Evolutionary conservation across 192 early-diverging fungal species (phyloP), one percentile per base, ranked within the genome.

Genomic region (Helicostylum pulchrum): DNA sequence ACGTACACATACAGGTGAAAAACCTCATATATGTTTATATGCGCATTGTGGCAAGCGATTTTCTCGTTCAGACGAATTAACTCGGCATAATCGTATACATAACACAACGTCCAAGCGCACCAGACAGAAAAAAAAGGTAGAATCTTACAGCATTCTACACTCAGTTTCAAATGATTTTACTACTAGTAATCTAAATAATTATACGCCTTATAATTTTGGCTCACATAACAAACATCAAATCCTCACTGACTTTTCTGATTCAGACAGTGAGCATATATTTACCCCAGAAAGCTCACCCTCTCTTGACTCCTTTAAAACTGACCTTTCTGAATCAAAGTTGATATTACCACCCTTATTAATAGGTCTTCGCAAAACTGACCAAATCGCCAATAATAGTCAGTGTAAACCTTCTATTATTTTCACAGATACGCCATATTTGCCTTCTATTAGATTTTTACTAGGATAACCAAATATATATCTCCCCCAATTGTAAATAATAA

Each of bases 1-100:
- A 49, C 85, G 91, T 51, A 89, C 90, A 8, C 94, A 96, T 70
- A 93, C 91, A 7, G 90, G 91, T 31, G 85, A 85, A 59, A 90
- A 87, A 59, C 94, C 94, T 14, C 93, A 90, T 70, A 74, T 73
- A 17, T 96, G 94, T 71, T 68, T 73, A 0, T 77, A 86, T 15
- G 23, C 46, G 8, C 72, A 75, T 15, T 95, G 93, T 63, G 81
- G 77, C 48, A 90, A 90, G 77, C 79, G 83, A 7, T 95, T 95
- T 72, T 87, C 89, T 30, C 85, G 93, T 17, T 84, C 88, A 3
- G 92, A 94, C 57, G 89, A 94, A 64, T 61, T 88, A 19, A 80
- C 78, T 9, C 60, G 78, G 30, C 78, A 80, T 52, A 65, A 65
- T 67, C 74, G 78, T n/a, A 80, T 80, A 61, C 78, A 80, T 59